Base-by-base conservation (phyloP, 2,329 filamentous ascomycete genomes). In the Elsinoe arachidis region DNA sequence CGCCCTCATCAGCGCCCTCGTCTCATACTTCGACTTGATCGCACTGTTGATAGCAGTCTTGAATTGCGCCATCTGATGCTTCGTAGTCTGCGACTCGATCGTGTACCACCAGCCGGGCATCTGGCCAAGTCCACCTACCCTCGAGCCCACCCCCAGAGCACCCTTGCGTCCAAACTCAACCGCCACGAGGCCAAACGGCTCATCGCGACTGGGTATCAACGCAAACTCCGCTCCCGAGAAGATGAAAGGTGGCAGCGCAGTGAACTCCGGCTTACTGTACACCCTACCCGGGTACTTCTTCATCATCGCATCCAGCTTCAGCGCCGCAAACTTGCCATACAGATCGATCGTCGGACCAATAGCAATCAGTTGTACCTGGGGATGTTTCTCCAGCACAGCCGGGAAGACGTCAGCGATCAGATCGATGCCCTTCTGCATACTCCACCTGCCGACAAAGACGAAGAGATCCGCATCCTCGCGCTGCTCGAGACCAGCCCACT, bases 101-200 rank as follows among this genome's bases (percentile, higher is more conserved):
- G 83, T 85, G 67, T 81, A 86, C 83, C 83, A 86, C 79, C 83
- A 86, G 21, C 84, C 84, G 17, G 84, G 84, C 83, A 86, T 86
- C 65, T 84, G 80, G n/a, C 83, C 82, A 19, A 86, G 74, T 56
- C 83, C 84, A 62, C 83, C 83, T 37, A 86, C 84, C 56, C 82
- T 76, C 37, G 83, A 81, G 46, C 83, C 84, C 57, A 86, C 81
- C 63, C 83, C 83, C 43, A 86, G 74, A 17, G 83, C 84, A 63
- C 83, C 84, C 67, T 86, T 86, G 21, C 84, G 76, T 58, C 83
- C 83, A 62, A 86, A 86, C 64, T 86, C 83, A 44, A 86, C 83
- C 30, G 83, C 84, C 5, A 87, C 84, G 30, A 86, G 72, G 52
- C 84, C 84, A 62, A 86, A 87, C 0, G 84, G 84, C 68, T 87